phyloP scores from a whole-genome alignment of 2,329 filamentous ascomycete genomes.

The Magnaporthiopsis poae region DNA sequence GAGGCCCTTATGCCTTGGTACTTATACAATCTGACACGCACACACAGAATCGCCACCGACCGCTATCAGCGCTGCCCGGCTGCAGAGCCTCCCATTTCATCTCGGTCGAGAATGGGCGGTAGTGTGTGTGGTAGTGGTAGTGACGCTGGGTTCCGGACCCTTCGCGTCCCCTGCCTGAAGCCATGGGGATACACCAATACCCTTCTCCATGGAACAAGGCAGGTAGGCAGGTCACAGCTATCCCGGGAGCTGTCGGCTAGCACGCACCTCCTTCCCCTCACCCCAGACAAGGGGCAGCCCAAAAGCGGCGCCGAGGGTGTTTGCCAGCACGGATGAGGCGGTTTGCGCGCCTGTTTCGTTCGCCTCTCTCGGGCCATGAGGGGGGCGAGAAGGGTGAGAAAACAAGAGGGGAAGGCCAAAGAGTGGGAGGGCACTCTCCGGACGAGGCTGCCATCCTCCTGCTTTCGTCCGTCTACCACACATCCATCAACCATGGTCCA shows the following conservation, averaged over 20 bases:
- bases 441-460: no score
- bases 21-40: background rate
- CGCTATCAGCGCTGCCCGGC: background rate
- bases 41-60: background rate
- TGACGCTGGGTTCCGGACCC: background rate
- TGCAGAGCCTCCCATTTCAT: background rate
- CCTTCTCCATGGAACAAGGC: background rate
- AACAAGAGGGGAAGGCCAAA: no score
- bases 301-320: no score
- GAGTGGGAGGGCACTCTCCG: no score
- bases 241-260: background rate
- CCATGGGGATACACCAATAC: background rate
- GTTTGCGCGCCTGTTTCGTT: no score
- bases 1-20: background rate
- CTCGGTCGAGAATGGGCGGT: background rate
- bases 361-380: no score
- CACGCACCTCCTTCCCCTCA: background rate
- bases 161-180: background rate
- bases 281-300: no score
- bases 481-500: no score
- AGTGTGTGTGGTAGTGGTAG: background rate
- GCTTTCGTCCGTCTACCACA: no score
- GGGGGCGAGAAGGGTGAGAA: no score
- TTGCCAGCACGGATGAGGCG: no score
- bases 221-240: no score